Evolutionary conservation across 352 stramenopile species (phyloP).

Genomic region (Globisporangium mamillatum): DNA sequence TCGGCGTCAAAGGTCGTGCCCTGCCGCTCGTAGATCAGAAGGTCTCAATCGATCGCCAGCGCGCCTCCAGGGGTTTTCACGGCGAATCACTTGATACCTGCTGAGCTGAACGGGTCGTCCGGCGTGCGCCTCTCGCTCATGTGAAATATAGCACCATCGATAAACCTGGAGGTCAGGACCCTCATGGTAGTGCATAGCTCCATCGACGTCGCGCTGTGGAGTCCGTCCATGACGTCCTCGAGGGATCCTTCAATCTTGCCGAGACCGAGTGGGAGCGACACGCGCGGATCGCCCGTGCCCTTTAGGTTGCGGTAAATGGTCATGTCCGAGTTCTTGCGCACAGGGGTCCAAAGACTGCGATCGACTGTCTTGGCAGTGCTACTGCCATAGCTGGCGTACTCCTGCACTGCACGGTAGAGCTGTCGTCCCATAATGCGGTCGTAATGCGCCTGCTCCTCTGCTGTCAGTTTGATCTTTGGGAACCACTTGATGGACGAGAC

Average conservation of each 20-base stretch:
- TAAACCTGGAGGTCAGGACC: constrained; percentile 28
- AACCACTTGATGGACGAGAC: not conserved
- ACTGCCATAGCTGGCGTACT: constrained; percentile 20
- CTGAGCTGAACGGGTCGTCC: constrained; percentile 35
- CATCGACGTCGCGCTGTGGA: constrained; percentile 33
- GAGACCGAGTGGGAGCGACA: constrained; percentile 27
- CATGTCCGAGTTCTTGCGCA: constrained; percentile 32
- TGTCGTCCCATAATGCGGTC: constrained; percentile 22
- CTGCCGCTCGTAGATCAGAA: constrained; percentile 52
- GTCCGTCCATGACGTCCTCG: constrained; percentile 43
- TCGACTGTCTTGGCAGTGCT: constrained; percentile 10
- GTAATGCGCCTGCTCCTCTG: constrained; percentile 31
- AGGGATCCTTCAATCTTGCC: constrained; percentile 35
- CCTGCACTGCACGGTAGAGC: constrained; percentile 26
- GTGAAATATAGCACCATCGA: constrained; percentile 35
- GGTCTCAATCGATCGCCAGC: constrained; percentile 34
- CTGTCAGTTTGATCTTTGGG: constrained; percentile 12
- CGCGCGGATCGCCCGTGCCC: constrained; percentile 29
- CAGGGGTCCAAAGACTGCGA: constrained; percentile 31
- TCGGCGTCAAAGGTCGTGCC: constrained; percentile 29
- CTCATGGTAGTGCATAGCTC: constrained; percentile 39
- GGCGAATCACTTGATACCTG: constrained; percentile 40
- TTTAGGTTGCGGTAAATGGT: constrained; percentile 50
- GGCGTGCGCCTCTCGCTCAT: constrained; percentile 24
- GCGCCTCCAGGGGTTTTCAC: constrained; percentile 25